A percentile compares a stretch with the other conserved stretches of the same genome.
Evolutionary conservation across 495 filamentous ascomycete species (phyloP).

Genomic region (Pyronema domesticum): DNA sequence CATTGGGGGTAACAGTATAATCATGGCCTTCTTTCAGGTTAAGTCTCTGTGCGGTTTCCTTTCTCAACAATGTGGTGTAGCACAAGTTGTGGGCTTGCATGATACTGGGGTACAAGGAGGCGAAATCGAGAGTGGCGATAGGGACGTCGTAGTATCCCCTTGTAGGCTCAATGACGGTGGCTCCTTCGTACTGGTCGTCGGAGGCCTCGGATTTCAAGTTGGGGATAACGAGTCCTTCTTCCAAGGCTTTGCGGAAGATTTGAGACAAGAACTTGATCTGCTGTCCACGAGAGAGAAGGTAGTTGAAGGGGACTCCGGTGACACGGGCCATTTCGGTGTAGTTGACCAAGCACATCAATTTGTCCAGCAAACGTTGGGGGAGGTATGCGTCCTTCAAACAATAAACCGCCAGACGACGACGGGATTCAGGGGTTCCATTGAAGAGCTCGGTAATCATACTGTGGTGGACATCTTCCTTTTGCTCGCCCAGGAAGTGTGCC

Average conservation of each 20-base stretch:
- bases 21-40: slow-evolving; percentile 67
- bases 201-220: slow-evolving; percentile 45
- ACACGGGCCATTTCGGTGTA: slow-evolving; percentile 99
- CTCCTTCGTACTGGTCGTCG: slow-evolving; percentile 88
- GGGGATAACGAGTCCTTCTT: slow-evolving; percentile 84
- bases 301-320: slow-evolving; percentile 95
- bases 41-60: slow-evolving; percentile 54
- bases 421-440: slow-evolving; percentile 82
- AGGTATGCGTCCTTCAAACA: slow-evolving; percentile 97
- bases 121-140: slow-evolving; percentile 96
- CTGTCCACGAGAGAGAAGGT: slow-evolving; percentile 75
- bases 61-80: slow-evolving; percentile 87
- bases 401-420: slow-evolving; percentile 81
- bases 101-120: slow-evolving; percentile 93
- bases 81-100: slow-evolving; percentile 98
- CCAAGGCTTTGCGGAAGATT: slow-evolving; percentile 81
- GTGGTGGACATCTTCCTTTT: slow-evolving; percentile 97
- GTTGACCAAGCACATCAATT: slow-evolving; percentile 91
- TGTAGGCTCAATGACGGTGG: slow-evolving; percentile 90
- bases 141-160: slow-evolving; percentile 86
- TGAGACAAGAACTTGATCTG: slow-evolving; percentile 97
- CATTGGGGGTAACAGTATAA: slow-evolving; percentile 88
- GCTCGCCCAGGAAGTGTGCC: slow-evolving; percentile 89
- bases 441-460: slow-evolving; percentile 98
- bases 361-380: slow-evolving; percentile 88